Evolutionary conservation across 2,329 filamentous ascomycete genomes (phyloP).

Genomic region (Xylaria digitata): DNA sequence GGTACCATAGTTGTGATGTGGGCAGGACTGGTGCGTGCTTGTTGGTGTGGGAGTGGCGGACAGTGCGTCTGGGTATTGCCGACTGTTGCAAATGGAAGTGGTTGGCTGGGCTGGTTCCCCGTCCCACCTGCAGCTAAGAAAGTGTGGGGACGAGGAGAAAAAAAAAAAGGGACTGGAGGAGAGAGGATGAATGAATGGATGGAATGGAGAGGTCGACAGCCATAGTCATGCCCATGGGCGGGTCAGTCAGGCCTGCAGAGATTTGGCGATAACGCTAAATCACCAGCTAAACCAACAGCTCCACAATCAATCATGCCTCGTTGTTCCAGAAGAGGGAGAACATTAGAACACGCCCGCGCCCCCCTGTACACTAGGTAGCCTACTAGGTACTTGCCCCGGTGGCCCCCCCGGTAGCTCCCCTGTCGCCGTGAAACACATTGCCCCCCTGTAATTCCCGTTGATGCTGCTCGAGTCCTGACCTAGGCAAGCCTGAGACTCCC

Average conservation of each 20-base stretch:
- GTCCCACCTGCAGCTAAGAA: neutral
- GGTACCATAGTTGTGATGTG: no score
- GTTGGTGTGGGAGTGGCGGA: slow-evolving; percentile 18
- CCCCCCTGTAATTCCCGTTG: slow-evolving; percentile 61
- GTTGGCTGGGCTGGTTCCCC: slow-evolving; percentile 12
- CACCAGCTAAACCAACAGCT: neutral
- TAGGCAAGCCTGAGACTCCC: slow-evolving; percentile 59
- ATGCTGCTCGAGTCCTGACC: slow-evolving; percentile 54
- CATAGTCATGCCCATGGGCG: neutral
- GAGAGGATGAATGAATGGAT: neutral
- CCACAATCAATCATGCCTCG: slow-evolving; percentile 18
- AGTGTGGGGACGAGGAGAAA: neutral
- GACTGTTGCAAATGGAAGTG: slow-evolving; percentile 26
- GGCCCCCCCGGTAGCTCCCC: slow-evolving; percentile 45
- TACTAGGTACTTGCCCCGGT: neutral
- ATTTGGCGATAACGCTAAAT: slow-evolving; percentile 32
- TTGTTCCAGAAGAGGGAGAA: slow-evolving; percentile 26
- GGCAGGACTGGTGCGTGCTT: no score
- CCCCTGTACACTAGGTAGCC: slow-evolving; percentile 3
- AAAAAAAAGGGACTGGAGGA: neutral
- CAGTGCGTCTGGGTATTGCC: slow-evolving; percentile 25
- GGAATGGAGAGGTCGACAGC: no score
- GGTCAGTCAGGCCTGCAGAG: slow-evolving; percentile 11
- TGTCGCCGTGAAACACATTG: slow-evolving; percentile 63
- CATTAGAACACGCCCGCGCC: slow-evolving; percentile 40